Evolutionary conservation across 257 asterid species (phyloP), one percentile per base, ranked within the genome.

Genomic region (Fraxinus excelsior): DNA sequence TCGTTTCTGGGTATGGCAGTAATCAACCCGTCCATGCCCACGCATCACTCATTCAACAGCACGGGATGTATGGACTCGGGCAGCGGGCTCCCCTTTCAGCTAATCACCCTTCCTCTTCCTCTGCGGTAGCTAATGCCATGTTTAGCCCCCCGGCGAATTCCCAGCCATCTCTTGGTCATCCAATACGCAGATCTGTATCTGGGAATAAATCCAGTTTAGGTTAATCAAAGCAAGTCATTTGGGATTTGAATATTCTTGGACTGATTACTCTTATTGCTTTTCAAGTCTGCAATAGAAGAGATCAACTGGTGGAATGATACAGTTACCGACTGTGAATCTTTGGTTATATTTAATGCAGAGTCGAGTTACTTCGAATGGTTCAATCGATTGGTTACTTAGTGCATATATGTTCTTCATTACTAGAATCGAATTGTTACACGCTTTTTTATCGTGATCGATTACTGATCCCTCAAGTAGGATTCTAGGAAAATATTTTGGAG

Each of bases 21-120:
- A 91, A 82, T 83, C 99, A 92, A 77, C 85, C 83, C 10, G 71
- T 89, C 37, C 96, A 90, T 85, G 93, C 98, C 66, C 93, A 90
- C 80, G 86, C 90, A 91, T 84, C 97, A 21, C 82, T 86, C 76
- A 86, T 88, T 89, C 90, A 86, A 38, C 97, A 92, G 53, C 99
- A 86, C 71, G 88, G 87, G 3, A 84, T 90, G 90, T 93, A 93
- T 51, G 95, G 98, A 71, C 89, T 85, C 19, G 94, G 97, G 37
- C 97, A 94, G 7, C 89, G 98, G 82, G 77, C 88, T 46, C 98
- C 98, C 51, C 93, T 92, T 19, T 90, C 98, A 31, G 90, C 96
- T 26, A 81, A 88, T 76, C 95, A 92, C 67, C 93, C 99, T 2
- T 85, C 97, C 23, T 67, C 96, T 0, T 87, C 99, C 13, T 26